phyloP scores from a whole-genome alignment of 1,284 basidiomycete genomes.

The Crucibulum parvulum region DNA sequence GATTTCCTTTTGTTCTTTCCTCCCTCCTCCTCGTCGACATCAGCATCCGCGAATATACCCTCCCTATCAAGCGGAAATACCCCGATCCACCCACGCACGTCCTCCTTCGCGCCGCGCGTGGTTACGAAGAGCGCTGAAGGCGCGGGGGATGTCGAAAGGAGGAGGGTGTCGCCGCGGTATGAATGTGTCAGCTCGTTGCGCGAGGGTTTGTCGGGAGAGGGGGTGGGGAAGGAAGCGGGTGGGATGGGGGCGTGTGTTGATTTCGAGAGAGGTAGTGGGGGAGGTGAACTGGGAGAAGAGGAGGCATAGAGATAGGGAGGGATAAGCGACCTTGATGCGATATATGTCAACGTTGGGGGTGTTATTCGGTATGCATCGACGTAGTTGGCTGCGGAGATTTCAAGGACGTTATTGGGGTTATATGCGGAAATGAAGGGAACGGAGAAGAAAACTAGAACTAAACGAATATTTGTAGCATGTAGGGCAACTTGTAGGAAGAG shows the following conservation, averaged over 20 bases:
- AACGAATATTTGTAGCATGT: neutral
- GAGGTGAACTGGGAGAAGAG: neutral
- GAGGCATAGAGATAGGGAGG: conserved; percentile 23
- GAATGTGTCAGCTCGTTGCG: neutral
- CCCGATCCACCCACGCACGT: conserved; percentile 45
- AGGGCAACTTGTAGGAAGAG: neutral
- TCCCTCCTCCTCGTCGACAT: neutral
- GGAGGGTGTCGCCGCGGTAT: conserved; percentile 54
- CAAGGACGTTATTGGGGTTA: neutral
- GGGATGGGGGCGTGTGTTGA: neutral
- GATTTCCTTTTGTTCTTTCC: conserved; percentile 14
- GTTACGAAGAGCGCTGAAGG: conserved; percentile 50
- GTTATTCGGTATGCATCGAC: conserved; percentile 50
- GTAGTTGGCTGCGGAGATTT: conserved; percentile 41
- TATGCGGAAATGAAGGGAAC: too few relatives aligned
- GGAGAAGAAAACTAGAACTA: too few relatives aligned
- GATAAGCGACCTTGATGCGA: conserved; percentile 42
- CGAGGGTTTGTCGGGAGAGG: conserved; percentile 3
- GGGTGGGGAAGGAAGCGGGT: neutral
- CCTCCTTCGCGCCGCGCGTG: conserved; percentile 45
- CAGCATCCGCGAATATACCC: conserved; percentile 34
- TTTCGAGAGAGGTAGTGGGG: conserved; percentile 9
- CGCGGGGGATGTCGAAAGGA: conserved; percentile 42
- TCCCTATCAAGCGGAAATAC: conserved; percentile 45
- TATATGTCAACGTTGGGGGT: conserved; percentile 35